Base-by-base conservation (phyloP, 495 filamentous ascomycete genomes). In the Jackrogersella minutella region DNA sequence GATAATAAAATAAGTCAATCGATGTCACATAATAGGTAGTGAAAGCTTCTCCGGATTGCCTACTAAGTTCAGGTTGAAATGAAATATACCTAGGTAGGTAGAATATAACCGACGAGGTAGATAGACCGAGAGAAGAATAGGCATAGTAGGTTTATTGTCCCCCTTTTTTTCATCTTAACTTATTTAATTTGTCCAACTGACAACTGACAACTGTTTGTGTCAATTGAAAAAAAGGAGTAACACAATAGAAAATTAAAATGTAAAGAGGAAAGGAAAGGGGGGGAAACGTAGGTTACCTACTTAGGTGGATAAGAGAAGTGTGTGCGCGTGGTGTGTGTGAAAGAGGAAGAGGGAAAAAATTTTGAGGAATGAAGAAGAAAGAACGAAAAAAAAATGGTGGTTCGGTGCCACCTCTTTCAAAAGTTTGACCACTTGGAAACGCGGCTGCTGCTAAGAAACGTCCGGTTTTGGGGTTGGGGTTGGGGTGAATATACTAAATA, bases 391-490 rank as follows among this genome's bases (percentile, higher is more conserved):
- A 44, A 59, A 33, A 26, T 17, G n/a, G 44, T 55, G 43, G 36
- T 58, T 69, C 49, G 66, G 66, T 56, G 41, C 54, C 59, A 69
- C 59, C 61, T 64, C 11, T 36, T 55, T 56, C 51, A 24, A 34
- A n/a, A 56, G 41, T 61, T 56, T 44, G 56, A 46, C 60, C 56
- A 64, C 55, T 69, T 69, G 61, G 28, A 65, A 61, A 69, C 49
- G 60, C 56, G 28, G 56, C 52, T 69, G 28, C 61, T 52, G 31
- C 60, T 69, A 31, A 57, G 28, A 56, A 65, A 49, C 51, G 61
- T 56, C 66, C 54, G 55, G 60, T 64, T 64, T 69, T 41, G 54
- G 65, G 36, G 58, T 50, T 50, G 60, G 66, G 49, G 33, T 58
- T 55, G 65, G 54, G 59, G 49, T 58, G 55, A 26, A 49, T n/a